Evolutionary conservation across 108 stramenopile genomes (phyloP), one percentile per base, ranked within the genome.

Genomic region (Skeletonema costatum): DNA sequence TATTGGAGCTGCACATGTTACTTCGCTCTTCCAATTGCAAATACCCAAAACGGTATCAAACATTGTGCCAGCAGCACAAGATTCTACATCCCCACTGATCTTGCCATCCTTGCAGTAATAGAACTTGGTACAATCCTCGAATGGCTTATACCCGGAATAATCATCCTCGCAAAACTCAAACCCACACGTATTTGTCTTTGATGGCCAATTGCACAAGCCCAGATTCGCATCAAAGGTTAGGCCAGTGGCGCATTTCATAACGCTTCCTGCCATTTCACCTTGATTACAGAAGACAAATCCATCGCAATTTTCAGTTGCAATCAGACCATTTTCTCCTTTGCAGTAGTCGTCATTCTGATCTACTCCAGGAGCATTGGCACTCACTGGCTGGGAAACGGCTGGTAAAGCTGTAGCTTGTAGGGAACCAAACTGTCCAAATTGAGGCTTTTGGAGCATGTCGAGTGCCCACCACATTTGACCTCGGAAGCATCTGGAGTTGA

Each of bases 391-490:
- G 70, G 16, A 44, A 50, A 53, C 60, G 53, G 70, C 12, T 30
- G 59, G 21, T 13, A 32, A 51, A 33, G 4, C 14, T 16, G 32
- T 32, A 32, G 39, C 68, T 35, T 33, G 68, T 33, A 58, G 32
- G 31, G 25, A 44, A 17, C 31, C 64, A 32, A 50, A 36, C 8
- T 31, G 11, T 7, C 42, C 60, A 42, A 80, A 80, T 30, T 68
- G 78, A 21, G 70, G 76, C 6, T 62, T 72, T 35, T 78, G 66
- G 41, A 77, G 77, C 82, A 82, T 82, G 72, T 82, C 82, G 30
- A 73, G 32, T 39, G 82, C 76, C 82, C 82, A 82, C 82, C 82
- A 82, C 82, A 82, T 82, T 64, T 71, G 65, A 64, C 82, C 82
- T 68, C 82, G 70, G 14, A 82, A 73, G 66, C 82, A 82, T 46